phyloP scores from a whole-genome alignment of 148 eudicot species.

The Euryodendron excelsum region DNA sequence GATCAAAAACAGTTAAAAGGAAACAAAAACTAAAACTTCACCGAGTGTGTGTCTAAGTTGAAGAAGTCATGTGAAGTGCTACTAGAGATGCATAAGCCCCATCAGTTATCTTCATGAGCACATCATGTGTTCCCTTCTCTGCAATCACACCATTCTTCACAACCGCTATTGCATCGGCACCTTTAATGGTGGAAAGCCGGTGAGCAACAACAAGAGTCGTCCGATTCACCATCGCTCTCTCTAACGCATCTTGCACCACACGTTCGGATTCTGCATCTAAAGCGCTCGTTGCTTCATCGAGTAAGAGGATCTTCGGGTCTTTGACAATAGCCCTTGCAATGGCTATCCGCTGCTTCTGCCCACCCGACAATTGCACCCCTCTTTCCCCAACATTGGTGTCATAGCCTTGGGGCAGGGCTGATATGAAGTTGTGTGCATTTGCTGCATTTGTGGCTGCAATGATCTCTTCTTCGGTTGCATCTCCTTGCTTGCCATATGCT shows the following conservation, averaged over 20 bases:
- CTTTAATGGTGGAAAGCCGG: slow-evolving; percentile 55
- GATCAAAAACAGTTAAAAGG: not conserved
- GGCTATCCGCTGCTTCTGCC: slow-evolving; percentile 83
- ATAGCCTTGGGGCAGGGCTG: slow-evolving; percentile 62
- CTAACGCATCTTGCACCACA: slow-evolving; percentile 81
- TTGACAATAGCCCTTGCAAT: slow-evolving; percentile 73
- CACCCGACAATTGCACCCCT: slow-evolving; percentile 81
- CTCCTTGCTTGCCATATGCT: slow-evolving; percentile 66
- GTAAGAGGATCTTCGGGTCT: slow-evolving; percentile 63
- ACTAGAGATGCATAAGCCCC: slow-evolving; percentile 79
- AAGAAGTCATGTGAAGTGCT: slow-evolving; percentile 45
- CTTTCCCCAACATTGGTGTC: slow-evolving; percentile 75
- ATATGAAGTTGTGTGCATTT: slow-evolving; percentile 78
- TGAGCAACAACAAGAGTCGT: slow-evolving; percentile 87
- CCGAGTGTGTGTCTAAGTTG: not conserved
- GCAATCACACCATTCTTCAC: slow-evolving; percentile 69
- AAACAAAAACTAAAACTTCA: no score
- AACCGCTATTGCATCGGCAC: slow-evolving; percentile 65
- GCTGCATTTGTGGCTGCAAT: slow-evolving; percentile 61
- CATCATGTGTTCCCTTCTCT: slow-evolving; percentile 75
- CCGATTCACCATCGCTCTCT: slow-evolving; percentile 60
- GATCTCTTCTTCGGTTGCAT: slow-evolving; percentile 56
- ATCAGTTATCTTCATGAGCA: slow-evolving; percentile 44
- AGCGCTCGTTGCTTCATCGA: slow-evolving; percentile 89
- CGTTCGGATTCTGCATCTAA: slow-evolving; percentile 75